A percentile compares a stretch with the other conserved stretches of the same genome.
Conservation (phyloP, 768 basidiomycete genomes). For the Mycena albidolilacea region DNA sequence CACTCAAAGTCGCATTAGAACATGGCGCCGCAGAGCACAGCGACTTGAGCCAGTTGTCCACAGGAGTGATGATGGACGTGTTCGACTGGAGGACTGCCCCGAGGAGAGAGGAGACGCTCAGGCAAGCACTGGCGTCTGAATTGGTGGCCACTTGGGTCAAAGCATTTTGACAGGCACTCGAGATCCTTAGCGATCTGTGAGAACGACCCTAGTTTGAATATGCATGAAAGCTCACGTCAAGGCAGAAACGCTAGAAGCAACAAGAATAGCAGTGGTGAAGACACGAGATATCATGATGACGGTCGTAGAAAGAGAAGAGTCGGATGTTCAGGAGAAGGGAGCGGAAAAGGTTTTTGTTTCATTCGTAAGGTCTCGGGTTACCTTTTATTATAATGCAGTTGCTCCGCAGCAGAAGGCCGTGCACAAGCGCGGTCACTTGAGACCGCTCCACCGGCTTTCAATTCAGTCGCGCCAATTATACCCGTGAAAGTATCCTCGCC, state of each 20-base stretch:
- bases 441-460: not conserved
- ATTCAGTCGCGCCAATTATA: too few species aligned
- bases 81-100: conserved; percentile 30
- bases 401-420: conserved; percentile 30
- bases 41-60: conserved; percentile 67
- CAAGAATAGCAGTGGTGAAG: conserved; percentile 30
- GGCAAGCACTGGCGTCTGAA: conserved; percentile 35
- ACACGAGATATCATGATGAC: conserved; percentile 30
- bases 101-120: conserved; percentile 29
- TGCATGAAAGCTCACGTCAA: conserved; percentile 23
- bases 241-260: conserved; percentile 33
- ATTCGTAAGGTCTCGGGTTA: not conserved
- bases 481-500: too few species aligned
- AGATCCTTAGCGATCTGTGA: conserved; percentile 7
- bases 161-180: conserved; percentile 30
- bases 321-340: not conserved
- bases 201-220: not conserved
- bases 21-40: conserved; percentile 65
- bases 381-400: not conserved
- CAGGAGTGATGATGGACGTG: conserved; percentile 54
- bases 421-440: conserved; percentile 31
- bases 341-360: conserved; percentile 1
- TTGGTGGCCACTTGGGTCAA: conserved; percentile 26
- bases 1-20: conserved; percentile 63
- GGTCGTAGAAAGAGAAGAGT: conserved; percentile 3